Base-by-base conservation (phyloP, 345 rosid genomes). In the Microthlaspi erraticum region DNA sequence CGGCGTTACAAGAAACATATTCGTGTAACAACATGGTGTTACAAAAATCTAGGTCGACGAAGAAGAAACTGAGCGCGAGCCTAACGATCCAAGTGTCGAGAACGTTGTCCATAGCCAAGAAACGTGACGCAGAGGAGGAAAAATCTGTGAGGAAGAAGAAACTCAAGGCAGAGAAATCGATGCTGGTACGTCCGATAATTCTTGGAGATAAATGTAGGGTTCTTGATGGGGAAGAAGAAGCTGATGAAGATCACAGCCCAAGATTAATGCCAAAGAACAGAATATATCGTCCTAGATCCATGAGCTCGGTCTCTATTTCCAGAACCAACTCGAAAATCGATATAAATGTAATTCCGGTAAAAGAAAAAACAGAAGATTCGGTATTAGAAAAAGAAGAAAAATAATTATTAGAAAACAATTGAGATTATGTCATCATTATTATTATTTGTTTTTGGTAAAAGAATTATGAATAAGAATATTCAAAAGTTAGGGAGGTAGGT, bases 151-250 rank as follows among this genome's bases (percentile, higher is more conserved):
- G 58, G 51, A 73, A 66, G 79, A 75, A 66, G 53, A 86, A 72
- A 31, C 6, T 58, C 41, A 85, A 80, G 52, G 53, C 71, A n/a
- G 91, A 87, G 0, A 85, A 85, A 3, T 86, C 87, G 3, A 53
- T 91, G 6, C 78, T 89, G 83, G 85, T 19, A 29, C 85, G 83
- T 66, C 79, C 86, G 8, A 91, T 91, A 2, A 85, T 91, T 77
- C 79, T 91, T 70, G 92, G 95, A 8, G 97, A 81, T 37, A 91
- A 82, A 71, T 88, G 92, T 60, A 82, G 58, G 60, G 80, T 82
- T 11, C 80, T 83, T 2, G 83, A 78, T 18, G 87, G 77, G 1
- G 68, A 17, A 23, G 67, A 26, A 1, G 58, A 18, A 14, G 42
- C 11, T 0, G 85, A 68, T 11, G 77, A 26, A 5, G 44, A 80